A percentile compares a stretch with the other conserved stretches of the same genome.
phyloP scores from a whole-genome alignment of 148 eudicot genomes.

The Diospyros lotus region DNA sequence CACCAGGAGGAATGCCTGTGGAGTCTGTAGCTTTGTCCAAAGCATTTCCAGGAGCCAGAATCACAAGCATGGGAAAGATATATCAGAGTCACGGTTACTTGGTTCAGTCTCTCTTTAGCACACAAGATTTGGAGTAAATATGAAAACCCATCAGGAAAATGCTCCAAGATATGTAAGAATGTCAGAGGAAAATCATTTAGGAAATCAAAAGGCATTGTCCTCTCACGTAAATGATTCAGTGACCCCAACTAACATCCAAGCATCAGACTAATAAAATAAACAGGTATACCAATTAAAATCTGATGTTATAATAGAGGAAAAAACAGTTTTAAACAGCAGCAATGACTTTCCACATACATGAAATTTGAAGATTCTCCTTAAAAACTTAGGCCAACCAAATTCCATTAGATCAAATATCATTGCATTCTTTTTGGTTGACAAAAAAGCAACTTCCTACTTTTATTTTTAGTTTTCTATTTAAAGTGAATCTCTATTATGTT shows the following conservation, averaged over 20 bases:
- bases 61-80: conserved; percentile 7
- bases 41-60: conserved; percentile 13
- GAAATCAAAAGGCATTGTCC: background rate
- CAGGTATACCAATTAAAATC: background rate
- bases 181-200: background rate
- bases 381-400: background rate
- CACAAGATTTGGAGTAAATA: background rate
- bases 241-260: background rate
- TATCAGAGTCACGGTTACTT: conserved; percentile 1
- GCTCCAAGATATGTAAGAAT: background rate
- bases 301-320: background rate
- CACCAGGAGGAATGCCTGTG: conserved; percentile 28
- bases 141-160: background rate
- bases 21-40: conserved; percentile 26
- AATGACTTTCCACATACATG: too few species aligned
- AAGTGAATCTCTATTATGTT: background rate
- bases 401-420: background rate
- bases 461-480: background rate
- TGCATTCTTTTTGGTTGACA: background rate
- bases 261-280: background rate
- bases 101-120: too few species aligned
- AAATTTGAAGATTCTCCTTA: background rate
- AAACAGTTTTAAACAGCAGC: background rate
- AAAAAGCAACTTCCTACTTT: background rate
- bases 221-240: background rate